Evolutionary conservation across 768 basidiomycete genomes (phyloP), one percentile per base, ranked within the genome.

Genomic region (Termitomyces bulborhizus): DNA sequence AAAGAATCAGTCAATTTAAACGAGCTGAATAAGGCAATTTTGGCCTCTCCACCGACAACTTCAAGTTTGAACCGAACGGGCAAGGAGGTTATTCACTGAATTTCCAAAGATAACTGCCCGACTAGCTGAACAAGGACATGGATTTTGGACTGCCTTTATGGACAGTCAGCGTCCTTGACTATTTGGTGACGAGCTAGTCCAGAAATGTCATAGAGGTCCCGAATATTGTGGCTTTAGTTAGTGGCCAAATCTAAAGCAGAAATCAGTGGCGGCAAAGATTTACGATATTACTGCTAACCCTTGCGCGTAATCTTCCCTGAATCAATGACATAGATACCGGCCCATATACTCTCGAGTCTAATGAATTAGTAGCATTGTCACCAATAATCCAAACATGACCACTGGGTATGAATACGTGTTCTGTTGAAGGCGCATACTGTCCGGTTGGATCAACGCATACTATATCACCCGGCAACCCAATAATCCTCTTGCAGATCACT

Each of bases 51-150:
- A 98, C 95, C 0, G 86, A 98, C 66, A 98, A 96, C 72, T 98
- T 98, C 80, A 89, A 98, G 72, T 92, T 99, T 64, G 85, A 86
- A 57, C 92, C 92, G 16, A 95, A 96, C 60, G 91, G 87, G 6
- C 86, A 93, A 58, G 96, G 96, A n/a, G 93, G 96, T 0, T 98
- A 98, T 73, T 90, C 88, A 0, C 83, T 98, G 81, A 90, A 90
- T 63, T 97, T 98, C 66, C 74, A 73, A 44, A 79, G 68, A 62
- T 86, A 77, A 52, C 21, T 41, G 21, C 32, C 34, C 29, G 39
- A 27, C 11, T 41, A 45, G 37, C 12, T 31, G 7, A n/a, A 45
- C 7, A 21, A 9, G 29, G 16, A 29, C 3, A 29, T 11, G 15
- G 21, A 4, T 26, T 16, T 42, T 27, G 13, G 21, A 37, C 18